These are phyloP conservation scores for Chamaecyparis obtusa DNA, from an alignment of 75 land plant genomes.

Conservation along the genomic window DNA sequence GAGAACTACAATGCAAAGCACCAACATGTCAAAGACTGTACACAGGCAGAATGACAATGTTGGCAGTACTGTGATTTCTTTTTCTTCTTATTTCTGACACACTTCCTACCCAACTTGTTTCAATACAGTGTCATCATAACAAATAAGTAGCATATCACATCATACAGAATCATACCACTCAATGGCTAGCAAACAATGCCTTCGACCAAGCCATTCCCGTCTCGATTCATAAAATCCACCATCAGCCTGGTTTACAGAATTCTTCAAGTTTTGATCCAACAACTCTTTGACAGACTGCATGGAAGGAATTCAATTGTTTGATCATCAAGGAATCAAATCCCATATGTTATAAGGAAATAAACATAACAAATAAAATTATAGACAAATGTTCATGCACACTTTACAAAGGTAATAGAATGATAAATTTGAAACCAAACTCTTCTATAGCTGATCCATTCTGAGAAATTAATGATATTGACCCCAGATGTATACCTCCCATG, in stretches of 20 bases:
- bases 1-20: too few species aligned
- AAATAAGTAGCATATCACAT: not conserved
- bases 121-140: not conserved
- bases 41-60: not conserved
- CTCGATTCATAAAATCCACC: conserved; percentile 92
- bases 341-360: not conserved
- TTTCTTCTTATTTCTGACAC: too few species aligned
- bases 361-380: not conserved
- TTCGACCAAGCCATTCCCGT: conserved; percentile 91
- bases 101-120: not conserved
- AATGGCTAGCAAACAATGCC: conserved; percentile 74
- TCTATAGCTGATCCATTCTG: not conserved
- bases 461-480: too few species aligned
- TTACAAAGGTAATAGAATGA: not conserved
- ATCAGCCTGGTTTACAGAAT: conserved; percentile 31
- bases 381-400: not conserved
- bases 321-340: not conserved
- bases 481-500: conserved; percentile 69
- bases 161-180: conserved; percentile 50
- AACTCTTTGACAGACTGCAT: conserved; percentile 57
- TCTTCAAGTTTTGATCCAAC: conserved; percentile 56
- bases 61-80: too few species aligned
- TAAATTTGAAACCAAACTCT: not conserved
- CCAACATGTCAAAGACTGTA: not conserved
- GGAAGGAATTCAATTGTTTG: not conserved